These are phyloP conservation scores for Dipodascopsis uninucleata DNA, from an alignment of 805 yeast species.

Conservation along the genomic window DNA sequence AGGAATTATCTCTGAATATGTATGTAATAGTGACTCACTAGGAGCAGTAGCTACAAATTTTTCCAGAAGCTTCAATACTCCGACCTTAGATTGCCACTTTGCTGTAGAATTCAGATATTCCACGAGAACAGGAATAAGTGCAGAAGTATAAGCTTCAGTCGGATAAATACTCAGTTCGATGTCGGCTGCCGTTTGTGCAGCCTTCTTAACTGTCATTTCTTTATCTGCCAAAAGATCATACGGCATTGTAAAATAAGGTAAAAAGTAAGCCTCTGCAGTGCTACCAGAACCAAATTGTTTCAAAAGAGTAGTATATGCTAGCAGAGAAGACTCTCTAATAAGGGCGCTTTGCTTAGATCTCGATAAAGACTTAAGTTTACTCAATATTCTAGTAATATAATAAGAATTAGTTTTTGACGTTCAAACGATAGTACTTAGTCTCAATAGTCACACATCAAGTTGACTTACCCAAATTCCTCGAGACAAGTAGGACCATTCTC, in stretches of 20 bases:
- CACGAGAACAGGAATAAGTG: slow-evolving; percentile 58
- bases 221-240: slow-evolving; percentile 79
- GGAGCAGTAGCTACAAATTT: slow-evolving; percentile 75
- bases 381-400: too few species aligned
- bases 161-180: slow-evolving; percentile 68
- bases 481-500: slow-evolving; percentile 48
- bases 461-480: slow-evolving; percentile 38
- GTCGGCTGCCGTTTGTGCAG: slow-evolving; percentile 78
- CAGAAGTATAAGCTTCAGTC: slow-evolving; percentile 71
- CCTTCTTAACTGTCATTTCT: slow-evolving; percentile 78
- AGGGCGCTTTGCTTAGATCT: slow-evolving; percentile 72
- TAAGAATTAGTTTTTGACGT: too few species aligned
- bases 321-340: slow-evolving; percentile 71
- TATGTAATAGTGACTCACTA: slow-evolving; percentile 76
- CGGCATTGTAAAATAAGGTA: slow-evolving; percentile 58
- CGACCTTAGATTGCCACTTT: slow-evolving; percentile 83
- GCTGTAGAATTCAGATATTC: slow-evolving; percentile 73
- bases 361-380: slow-evolving; percentile 58
- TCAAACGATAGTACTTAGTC: too few species aligned
- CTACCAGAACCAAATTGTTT: slow-evolving; percentile 58
- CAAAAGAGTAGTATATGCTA: slow-evolving; percentile 56
- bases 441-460: too few species aligned
- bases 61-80: slow-evolving; percentile 58
- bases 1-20: slow-evolving; percentile 77
- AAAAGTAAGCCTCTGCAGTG: slow-evolving; percentile 47